These are phyloP conservation scores for Halophytophthora batemanensis DNA, from an alignment of 352 stramenopile species.

Conservation along the genomic window DNA sequence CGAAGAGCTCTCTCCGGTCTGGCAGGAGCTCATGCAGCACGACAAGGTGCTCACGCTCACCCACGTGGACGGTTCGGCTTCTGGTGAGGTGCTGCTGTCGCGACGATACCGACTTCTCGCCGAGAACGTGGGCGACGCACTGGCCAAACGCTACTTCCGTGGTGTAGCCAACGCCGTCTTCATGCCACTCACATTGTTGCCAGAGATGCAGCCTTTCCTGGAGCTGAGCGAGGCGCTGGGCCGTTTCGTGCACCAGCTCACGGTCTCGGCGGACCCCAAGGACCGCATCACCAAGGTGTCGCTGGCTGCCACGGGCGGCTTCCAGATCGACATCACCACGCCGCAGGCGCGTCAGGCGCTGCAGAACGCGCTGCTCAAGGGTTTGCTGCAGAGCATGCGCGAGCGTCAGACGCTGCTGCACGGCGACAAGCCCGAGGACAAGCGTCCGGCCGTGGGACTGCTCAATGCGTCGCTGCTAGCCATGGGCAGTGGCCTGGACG, in stretches of 20 bases:
- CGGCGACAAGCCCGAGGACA: constrained; percentile 5
- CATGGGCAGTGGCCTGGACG: constrained; percentile 76
- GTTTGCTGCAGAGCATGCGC: constrained; percentile 61
- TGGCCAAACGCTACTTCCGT: constrained; percentile 67
- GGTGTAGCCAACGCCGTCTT: constrained; percentile 84
- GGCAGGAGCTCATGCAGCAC: constrained; percentile 79
- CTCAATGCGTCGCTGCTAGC: constrained; percentile 70
- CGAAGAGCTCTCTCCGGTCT: constrained; percentile 33
- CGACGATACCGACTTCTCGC: constrained; percentile 75
- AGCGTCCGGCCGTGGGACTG: constrained; percentile 35
- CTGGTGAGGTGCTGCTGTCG: constrained; percentile 70
- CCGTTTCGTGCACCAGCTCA: constrained; percentile 65
- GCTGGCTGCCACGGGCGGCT: constrained; percentile 55
- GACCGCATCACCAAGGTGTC: constrained; percentile 65
- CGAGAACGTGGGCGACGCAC: constrained; percentile 73
- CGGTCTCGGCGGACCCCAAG: constrained; percentile 58
- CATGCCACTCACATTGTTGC: constrained; percentile 71
- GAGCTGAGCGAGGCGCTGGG: constrained; percentile 67
- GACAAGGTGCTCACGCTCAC: constrained; percentile 84
- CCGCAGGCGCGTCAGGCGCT: constrained; percentile 68
- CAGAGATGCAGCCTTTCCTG: constrained; percentile 83
- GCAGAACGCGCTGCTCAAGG: constrained; percentile 73
- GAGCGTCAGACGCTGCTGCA: constrained; percentile 14
- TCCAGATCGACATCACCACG: constrained; percentile 76
- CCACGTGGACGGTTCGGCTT: constrained; percentile 86